Percentiles rank a stretch among this genome's conserved stretches.
Evolutionary conservation across 257 asterid species (phyloP).

Genomic region (Schizonepeta tenuifolia): DNA sequence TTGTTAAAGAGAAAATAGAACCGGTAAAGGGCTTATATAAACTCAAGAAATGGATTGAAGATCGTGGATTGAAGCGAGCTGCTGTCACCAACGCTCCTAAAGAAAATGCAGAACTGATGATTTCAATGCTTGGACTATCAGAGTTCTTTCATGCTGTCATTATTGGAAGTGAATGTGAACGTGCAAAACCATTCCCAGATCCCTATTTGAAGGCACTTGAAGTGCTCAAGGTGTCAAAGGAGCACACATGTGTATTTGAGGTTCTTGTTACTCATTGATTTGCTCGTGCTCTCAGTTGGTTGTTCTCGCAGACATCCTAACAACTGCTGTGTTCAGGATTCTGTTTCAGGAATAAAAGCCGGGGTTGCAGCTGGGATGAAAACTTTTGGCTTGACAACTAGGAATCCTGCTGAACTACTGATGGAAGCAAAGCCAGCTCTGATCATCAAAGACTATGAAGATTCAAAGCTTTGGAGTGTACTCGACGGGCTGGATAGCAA

Average conservation of each 20-base stretch:
- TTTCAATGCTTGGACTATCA: slow-evolving; percentile 79
- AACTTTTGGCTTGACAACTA: slow-evolving; percentile 77
- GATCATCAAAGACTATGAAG: slow-evolving; percentile 85
- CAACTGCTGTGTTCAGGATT: slow-evolving; percentile 59
- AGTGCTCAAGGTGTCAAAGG: slow-evolving; percentile 78
- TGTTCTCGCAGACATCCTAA: not conserved
- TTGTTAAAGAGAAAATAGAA: slow-evolving; percentile 72
- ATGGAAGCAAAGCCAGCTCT: slow-evolving; percentile 82
- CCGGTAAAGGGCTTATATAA: slow-evolving; percentile 70
- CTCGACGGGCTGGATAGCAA: slow-evolving; percentile 67
- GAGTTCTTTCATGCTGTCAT: slow-evolving; percentile 75
- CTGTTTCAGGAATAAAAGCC: slow-evolving; percentile 90
- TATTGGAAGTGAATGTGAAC: slow-evolving; percentile 86
- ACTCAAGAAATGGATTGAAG: slow-evolving; percentile 84
- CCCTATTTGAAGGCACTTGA: slow-evolving; percentile 93
- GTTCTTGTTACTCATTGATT: slow-evolving; percentile 41
- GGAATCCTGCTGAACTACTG: slow-evolving; percentile 73
- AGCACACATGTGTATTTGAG: slow-evolving; percentile 87
- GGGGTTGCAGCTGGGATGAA: slow-evolving; percentile 96
- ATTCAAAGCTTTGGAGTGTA: slow-evolving; percentile 80
- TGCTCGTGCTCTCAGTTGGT: not conserved
- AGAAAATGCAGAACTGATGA: slow-evolving; percentile 81
- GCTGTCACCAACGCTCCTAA: slow-evolving; percentile 96
- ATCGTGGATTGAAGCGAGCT: slow-evolving; percentile 83
- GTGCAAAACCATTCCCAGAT: slow-evolving; percentile 87